phyloP scores from a whole-genome alignment of 75 land plant species.

The Azolla pinnata region DNA sequence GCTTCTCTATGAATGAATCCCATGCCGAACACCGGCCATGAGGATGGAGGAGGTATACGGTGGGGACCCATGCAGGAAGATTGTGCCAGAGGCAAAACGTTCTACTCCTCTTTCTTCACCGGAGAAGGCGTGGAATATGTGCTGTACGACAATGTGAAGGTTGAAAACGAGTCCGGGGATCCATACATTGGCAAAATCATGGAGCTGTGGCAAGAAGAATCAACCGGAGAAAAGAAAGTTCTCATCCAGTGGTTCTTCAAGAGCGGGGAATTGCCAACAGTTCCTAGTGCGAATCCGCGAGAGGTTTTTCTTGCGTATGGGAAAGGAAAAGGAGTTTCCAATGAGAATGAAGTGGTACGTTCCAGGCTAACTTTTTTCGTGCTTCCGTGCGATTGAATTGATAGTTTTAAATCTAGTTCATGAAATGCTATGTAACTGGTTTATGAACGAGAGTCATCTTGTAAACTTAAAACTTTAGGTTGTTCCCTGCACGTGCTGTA shows the following conservation, averaged over 20 bases:
- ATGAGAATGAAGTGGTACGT: constrained; percentile 11
- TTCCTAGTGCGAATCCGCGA: constrained; percentile 13
- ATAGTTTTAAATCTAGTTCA: too few species aligned
- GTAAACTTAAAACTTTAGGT: too few species aligned
- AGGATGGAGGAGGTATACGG: neutral
- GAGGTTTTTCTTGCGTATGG: constrained; percentile 13
- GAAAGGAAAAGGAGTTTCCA: constrained; percentile 5
- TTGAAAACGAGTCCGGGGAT: constrained; percentile 27
- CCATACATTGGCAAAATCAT: constrained; percentile 64
- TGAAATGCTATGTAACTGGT: too few species aligned
- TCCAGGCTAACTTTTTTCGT: too few species aligned
- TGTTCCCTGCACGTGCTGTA: too few species aligned
- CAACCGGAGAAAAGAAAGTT: constrained; percentile 26
- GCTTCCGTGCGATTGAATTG: too few species aligned
- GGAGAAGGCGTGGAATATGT: constrained; percentile 45
- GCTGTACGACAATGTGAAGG: constrained; percentile 42
- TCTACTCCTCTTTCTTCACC: constrained; percentile 53
- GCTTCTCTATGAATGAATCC: too few species aligned
- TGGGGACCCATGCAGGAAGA: neutral
- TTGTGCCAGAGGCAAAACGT: constrained; percentile 1
- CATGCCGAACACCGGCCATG: too few species aligned
- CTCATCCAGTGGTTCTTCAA: constrained; percentile 61
- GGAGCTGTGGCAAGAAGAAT: constrained; percentile 42
- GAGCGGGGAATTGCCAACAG: constrained; percentile 36
- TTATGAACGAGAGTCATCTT: too few species aligned